Evolutionary conservation across 495 filamentous ascomycete species (phyloP).

Genomic region (Xylaria grammica): DNA sequence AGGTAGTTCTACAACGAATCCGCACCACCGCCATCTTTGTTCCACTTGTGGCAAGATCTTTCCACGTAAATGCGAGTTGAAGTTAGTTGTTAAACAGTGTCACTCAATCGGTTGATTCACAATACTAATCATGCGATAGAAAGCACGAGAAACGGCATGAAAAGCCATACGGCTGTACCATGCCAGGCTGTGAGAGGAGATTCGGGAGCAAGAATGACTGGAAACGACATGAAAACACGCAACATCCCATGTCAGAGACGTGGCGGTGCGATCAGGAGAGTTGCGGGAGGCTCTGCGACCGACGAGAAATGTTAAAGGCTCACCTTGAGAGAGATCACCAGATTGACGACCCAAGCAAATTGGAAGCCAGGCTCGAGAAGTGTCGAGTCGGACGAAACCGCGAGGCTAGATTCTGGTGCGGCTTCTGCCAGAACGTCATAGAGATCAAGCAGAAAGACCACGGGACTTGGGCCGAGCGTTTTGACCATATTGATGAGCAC

Average conservation of each 20-base stretch:
- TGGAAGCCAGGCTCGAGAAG: slow-evolving; percentile 54
- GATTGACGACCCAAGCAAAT: slow-evolving; percentile 43
- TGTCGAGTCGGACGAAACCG: slow-evolving; percentile 73
- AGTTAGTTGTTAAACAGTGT: slow-evolving; percentile 51
- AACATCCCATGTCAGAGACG: slow-evolving; percentile 76
- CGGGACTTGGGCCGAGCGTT: slow-evolving; percentile 74
- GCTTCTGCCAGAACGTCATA: slow-evolving; percentile 73
- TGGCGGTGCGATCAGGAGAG: slow-evolving; percentile 72
- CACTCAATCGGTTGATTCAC: not conserved
- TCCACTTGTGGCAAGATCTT: slow-evolving; percentile 60
- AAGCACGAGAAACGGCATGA: slow-evolving; percentile 90
- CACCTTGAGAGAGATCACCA: slow-evolving; percentile 64
- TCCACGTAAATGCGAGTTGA: slow-evolving; percentile 70
- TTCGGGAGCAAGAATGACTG: slow-evolving; percentile 97
- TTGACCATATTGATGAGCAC: slow-evolving; percentile 87
- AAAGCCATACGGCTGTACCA: slow-evolving; percentile 89
- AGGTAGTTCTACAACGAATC: not conserved
- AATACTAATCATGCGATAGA: slow-evolving; percentile 44
- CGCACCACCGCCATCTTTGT: slow-evolving; percentile 56
- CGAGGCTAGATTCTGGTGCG: slow-evolving; percentile 83
- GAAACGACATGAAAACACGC: slow-evolving; percentile 93
- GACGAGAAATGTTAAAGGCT: slow-evolving; percentile 62
- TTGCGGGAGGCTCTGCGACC: slow-evolving; percentile 67
- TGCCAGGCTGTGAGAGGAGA: slow-evolving; percentile 68
- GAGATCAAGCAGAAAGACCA: slow-evolving; percentile 58